Evolutionary conservation across 305 asterid species (phyloP), one percentile per base, ranked within the genome.

Genomic region (Plantago coronopus): DNA sequence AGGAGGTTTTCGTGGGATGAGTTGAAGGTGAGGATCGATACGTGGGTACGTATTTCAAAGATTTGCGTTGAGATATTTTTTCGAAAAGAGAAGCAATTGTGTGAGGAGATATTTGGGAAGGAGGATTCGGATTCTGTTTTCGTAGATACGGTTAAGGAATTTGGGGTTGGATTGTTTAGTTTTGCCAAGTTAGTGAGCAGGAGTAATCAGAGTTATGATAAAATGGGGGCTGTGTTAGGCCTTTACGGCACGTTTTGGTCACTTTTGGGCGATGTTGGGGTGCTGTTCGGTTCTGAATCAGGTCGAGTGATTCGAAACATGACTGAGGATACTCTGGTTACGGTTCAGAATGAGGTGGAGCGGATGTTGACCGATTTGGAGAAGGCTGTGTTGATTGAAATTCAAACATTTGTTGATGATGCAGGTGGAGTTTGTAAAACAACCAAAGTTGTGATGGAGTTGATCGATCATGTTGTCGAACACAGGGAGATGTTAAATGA

Each of bases 41-140:
- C 72, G 0, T 86, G 95, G 95, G 57, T 60, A 7, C 73, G 73
- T 5, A 73, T 79, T 0, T 76, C 82, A 7, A 83, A 76, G 73
- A 82, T 77, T 34, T 83, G 91, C 54, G 62, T 75, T 13, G 65
- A 49, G 12, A 68, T 59, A 10, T 55, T 86, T 27, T 81, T 83
- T 54, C 40, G 64, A 0, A 74, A 59, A 57, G 95, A 86, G 78
- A 81, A 65, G 70, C 61, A 54, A 12, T 42, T 86, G 9, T 81
- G 84, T 7, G 57, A 40, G 22, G 54, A 67, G 20, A 72, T 86
- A n/a, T 83, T 86, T 22, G 57, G 38, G 17, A 34, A 34, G 42
- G 31, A 5, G 72, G 69, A 7, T 42, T 79, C 11, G 77, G 64
- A 11, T 47, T 16, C 2, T 59, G 48, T 21, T 40, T 86, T 83